Base-by-base conservation (phyloP, 495 filamentous ascomycete species). In the Aspergillus steynii region DNA sequence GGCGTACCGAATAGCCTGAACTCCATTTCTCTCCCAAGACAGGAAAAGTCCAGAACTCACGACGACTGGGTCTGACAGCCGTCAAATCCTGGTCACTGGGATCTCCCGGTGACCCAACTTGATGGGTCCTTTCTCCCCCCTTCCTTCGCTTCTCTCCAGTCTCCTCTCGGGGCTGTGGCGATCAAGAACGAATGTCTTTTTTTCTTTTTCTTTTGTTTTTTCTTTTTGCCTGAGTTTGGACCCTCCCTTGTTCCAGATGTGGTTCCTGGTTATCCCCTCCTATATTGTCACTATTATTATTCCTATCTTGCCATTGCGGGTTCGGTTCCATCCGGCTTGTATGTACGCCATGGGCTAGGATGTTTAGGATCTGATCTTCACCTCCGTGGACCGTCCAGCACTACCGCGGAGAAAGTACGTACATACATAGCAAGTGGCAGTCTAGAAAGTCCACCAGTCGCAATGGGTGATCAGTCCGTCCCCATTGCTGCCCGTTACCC, bases 61-160 rank as follows among this genome's bases (percentile, higher is more conserved):
- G 32, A 52, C 53, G 32, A 50, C 58, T 55, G 53, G 55, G 62
- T 56, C 71, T 74, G 74, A 74, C 75, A 78, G 71, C 59, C 57
- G 66, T 62, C 65, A 62, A 61, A 74, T 62, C 70, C 75, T 64
- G 73, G 74, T 74, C 67, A 54, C 64, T 71, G 72, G 74, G 70
- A 68, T 58, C 66, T 63, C 59, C 50, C 59, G 50, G 52, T 60
- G 71, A 71, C 70, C 75, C 74, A 74, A 59, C 47, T 65, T 59
- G 63, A 53, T 68, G 72, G 74, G 61, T 62, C 60, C 63, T 8
- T 42, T 42, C 7, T 20, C 37, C 37, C 37, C 34, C 37, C 9
- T 42, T 12, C 9, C 37, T 12, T 42, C 37, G 12, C 5, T 42
- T 12, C 12, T 42, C 37, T 34, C 31, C 31, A 34, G 31, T 34